phyloP scores from a whole-genome alignment of 371 early-diverging fungal genomes.

The Rhizopus microsporus region DNA sequence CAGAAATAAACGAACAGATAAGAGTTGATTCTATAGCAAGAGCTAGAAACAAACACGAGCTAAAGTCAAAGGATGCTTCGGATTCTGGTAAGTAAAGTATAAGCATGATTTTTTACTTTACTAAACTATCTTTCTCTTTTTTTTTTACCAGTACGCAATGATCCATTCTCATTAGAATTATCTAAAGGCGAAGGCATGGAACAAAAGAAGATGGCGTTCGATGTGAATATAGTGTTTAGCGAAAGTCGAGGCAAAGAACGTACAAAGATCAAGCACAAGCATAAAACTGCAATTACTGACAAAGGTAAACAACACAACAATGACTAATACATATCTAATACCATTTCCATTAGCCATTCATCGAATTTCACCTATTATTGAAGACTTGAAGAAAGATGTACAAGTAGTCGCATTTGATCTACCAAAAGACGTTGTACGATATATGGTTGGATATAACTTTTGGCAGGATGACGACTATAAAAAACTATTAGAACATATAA shows the following conservation, averaged over 20 bases:
- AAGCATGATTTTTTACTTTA: constrained; percentile 8
- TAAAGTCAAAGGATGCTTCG: constrained; percentile 52
- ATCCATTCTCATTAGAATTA: constrained; percentile 36
- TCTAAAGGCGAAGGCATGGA: constrained; percentile 36
- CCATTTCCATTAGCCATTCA: constrained; percentile 46
- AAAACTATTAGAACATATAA: constrained; percentile 36
- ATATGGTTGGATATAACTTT: constrained; percentile 59
- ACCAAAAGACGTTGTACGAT: constrained; percentile 58
- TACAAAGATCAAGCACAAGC: constrained; percentile 70
- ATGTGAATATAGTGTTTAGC: constrained; percentile 47
- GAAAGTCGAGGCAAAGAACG: constrained; percentile 46
- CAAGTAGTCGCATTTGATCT: constrained; percentile 75
- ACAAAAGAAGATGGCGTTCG: constrained; percentile 36
- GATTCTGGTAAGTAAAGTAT: constrained; percentile 37
- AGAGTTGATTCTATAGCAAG: constrained; percentile 53
- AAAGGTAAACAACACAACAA: constrained; percentile 51
- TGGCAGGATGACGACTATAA: constrained; percentile 69
- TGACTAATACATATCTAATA: not conserved
- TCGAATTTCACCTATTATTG: constrained; percentile 56
- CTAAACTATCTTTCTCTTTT: no score
- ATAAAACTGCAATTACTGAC: constrained; percentile 66
- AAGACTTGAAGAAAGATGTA: constrained; percentile 53
- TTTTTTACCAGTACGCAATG: constrained; percentile 25
- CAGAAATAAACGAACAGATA: constrained; percentile 72
- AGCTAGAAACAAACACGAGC: constrained; percentile 56